These are phyloP conservation scores for Neurospora sp. DNA, from an alignment of 495 filamentous ascomycete species.

Conservation along the genomic window DNA sequence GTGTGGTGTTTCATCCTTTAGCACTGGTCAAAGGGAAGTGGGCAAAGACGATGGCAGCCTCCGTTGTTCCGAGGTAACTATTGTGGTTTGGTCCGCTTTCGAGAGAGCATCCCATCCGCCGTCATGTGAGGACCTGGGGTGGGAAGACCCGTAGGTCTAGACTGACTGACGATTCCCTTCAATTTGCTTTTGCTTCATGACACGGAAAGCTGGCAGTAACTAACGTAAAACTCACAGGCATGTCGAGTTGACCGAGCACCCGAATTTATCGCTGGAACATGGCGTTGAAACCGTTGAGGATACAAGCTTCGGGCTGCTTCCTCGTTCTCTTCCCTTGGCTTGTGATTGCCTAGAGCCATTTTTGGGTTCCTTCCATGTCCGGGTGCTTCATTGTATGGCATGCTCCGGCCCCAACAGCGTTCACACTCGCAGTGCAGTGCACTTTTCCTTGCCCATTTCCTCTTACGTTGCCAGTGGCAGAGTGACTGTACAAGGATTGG, in stretches of 20 bases:
- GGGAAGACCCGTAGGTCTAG: background rate
- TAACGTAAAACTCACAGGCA: background rate
- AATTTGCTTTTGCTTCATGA: background rate
- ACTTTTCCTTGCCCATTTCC: background rate
- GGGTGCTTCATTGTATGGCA: conserved; percentile 21
- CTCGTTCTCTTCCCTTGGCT: background rate
- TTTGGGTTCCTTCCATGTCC: conserved; percentile 23
- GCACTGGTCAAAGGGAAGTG: conserved; percentile 30
- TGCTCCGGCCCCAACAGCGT: background rate
- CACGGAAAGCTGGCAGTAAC: background rate
- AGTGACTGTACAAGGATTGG: background rate
- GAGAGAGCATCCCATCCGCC: background rate
- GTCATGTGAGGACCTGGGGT: background rate
- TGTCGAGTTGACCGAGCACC: background rate
- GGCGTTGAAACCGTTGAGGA: background rate
- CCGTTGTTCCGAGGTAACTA: conserved; percentile 27
- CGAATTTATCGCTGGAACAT: background rate
- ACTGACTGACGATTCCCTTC: background rate
- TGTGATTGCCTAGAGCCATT: background rate
- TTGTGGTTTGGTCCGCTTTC: background rate
- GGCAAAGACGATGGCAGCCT: conserved; percentile 19
- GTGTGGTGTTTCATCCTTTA: conserved; percentile 30
- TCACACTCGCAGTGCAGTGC: background rate
- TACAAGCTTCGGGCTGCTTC: background rate
- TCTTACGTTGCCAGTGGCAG: background rate